Base-by-base conservation (phyloP, 192 early-diverging fungal species). In the Chytriomyces sp. region DNA sequence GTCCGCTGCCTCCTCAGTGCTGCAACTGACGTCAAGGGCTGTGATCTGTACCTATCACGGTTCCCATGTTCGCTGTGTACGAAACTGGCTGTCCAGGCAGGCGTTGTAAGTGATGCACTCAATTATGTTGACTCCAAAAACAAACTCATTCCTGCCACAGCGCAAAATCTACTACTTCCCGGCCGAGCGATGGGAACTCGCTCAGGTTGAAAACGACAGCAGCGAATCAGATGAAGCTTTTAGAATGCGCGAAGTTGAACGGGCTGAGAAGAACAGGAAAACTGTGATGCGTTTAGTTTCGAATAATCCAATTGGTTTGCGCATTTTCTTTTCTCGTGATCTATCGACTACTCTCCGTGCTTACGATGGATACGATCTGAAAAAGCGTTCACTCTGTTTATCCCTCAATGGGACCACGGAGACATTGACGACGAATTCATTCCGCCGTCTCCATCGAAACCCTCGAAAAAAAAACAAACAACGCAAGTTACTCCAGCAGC, bases 121-220 rank as follows among this genome's bases (percentile, higher is more conserved):
- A 16, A 13, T 57, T 26, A 28, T 13, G n/a, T 47, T 26, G 11
- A 68, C n/a, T 68, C 67, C 3, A 10, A n/a, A 16, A 16, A 45
- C 10, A 16, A 6, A 53, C 13, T 53, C 43, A 45, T 16, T 20
- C 0, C 45, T 71, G 3, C 8, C n/a, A 0, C 18, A 71, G 69
- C 69, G 78, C n/a, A 84, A 80, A 69, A 70, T 76, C 26, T 84
- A 82, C 64, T 84, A 82, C 48, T 84, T 84, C 71, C 83, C 83
- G 6, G 80, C 80, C 24, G 75, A 84, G 64, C 20, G 63, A 11
- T 80, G 74, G 78, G 80, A 82, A 50, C 70, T 80, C n/a, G 78
- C 79, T 10, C 61, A 47, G 45, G 49, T 63, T 18, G 44, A 18
- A 20, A 45, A 73, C 10, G 60, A 50, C 24, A 16, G 45, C 26